Percentiles rank a stretch among this genome's conserved stretches.
phyloP scores from a whole-genome alignment of 2,329 filamentous ascomycete species.

The Botryosphaeria agaves region DNA sequence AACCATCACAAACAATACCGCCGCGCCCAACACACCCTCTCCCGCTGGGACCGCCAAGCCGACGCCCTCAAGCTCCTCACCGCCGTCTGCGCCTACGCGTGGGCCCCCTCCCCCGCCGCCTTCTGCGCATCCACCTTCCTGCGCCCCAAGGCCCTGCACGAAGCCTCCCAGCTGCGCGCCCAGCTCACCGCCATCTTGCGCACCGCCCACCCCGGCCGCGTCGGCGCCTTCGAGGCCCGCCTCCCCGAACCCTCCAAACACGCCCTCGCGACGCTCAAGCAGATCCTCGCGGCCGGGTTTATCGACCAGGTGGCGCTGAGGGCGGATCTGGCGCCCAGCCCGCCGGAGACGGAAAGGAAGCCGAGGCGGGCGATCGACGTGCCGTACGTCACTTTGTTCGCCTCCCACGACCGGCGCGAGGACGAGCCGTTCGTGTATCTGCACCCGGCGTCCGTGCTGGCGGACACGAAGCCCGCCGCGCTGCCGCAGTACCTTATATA shows the following conservation, averaged over 20 bases:
- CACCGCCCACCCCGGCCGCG: constrained; percentile 43
- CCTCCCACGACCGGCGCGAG: constrained; percentile 35
- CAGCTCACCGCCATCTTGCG: constrained; percentile 73
- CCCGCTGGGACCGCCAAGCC: constrained; percentile 61
- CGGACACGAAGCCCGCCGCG: constrained; percentile 48
- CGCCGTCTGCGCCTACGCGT: constrained; percentile 69
- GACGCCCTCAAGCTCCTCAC: constrained; percentile 86
- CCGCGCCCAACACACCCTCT: constrained; percentile 60
- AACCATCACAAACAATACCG: constrained; percentile 48
- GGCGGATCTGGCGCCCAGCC: constrained; percentile 64
- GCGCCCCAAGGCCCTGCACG: constrained; percentile 69
- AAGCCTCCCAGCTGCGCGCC: constrained; percentile 64
- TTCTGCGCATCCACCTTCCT: constrained; percentile 80
- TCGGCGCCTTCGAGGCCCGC: constrained; percentile 23
- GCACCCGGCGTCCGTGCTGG: constrained; percentile 69
- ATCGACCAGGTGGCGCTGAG: constrained; percentile 89
- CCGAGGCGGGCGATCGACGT: constrained; percentile 81
- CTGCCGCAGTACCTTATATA: constrained; percentile 83
- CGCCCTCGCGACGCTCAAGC: constrained; percentile 61
- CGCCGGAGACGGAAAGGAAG: constrained; percentile 48
- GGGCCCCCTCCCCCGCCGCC: constrained; percentile 29
- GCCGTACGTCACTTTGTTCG: constrained; percentile 73
- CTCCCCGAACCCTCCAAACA: constrained; percentile 45
- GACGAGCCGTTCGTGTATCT: constrained; percentile 61
- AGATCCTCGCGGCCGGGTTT: constrained; percentile 84